phyloP scores from a whole-genome alignment of 345 rosid genomes.

The Linum usitatissimum region DNA sequence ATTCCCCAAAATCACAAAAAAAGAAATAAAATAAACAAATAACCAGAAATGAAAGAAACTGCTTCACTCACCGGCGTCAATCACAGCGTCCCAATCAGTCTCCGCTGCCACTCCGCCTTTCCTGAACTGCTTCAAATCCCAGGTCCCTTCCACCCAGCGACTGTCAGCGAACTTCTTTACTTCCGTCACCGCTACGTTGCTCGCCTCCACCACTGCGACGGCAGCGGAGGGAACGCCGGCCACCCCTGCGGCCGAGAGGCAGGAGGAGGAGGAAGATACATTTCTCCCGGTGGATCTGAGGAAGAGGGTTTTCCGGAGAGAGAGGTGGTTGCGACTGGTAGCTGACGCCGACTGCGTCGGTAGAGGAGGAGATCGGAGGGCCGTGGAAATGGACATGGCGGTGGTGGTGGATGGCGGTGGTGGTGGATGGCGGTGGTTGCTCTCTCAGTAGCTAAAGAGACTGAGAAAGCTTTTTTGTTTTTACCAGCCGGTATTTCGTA shows the following conservation, averaged over 20 bases:
- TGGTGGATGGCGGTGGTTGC: not conserved
- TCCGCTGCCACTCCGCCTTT: slow-evolving; percentile 30
- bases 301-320: slow-evolving; percentile 17
- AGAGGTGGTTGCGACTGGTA: slow-evolving; percentile 21
- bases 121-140: slow-evolving; percentile 74
- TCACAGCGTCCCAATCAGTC: slow-evolving; percentile 83
- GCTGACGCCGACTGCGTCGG: slow-evolving; percentile 11
- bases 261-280: slow-evolving; percentile 12
- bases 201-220: slow-evolving; percentile 23
- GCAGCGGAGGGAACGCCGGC: slow-evolving; percentile 32
- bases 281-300: slow-evolving; percentile 23
- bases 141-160: slow-evolving; percentile 78
- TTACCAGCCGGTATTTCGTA: not conserved
- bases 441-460: not conserved
- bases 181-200: slow-evolving; percentile 31
- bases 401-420: not conserved
- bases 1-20: not conserved
- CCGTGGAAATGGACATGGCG: slow-evolving; percentile 49
- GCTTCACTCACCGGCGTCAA: slow-evolving; percentile 64
- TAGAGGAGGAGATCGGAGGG: slow-evolving; percentile 35
- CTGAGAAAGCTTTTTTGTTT: too few species aligned
- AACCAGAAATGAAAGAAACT: slow-evolving; percentile 1
- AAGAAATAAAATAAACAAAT: not conserved
- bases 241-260: slow-evolving; percentile 27
- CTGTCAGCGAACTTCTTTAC: slow-evolving; percentile 41